Evolutionary conservation across 352 stramenopile genomes (phyloP).

Genomic region (Phytophthora podocarpi): DNA sequence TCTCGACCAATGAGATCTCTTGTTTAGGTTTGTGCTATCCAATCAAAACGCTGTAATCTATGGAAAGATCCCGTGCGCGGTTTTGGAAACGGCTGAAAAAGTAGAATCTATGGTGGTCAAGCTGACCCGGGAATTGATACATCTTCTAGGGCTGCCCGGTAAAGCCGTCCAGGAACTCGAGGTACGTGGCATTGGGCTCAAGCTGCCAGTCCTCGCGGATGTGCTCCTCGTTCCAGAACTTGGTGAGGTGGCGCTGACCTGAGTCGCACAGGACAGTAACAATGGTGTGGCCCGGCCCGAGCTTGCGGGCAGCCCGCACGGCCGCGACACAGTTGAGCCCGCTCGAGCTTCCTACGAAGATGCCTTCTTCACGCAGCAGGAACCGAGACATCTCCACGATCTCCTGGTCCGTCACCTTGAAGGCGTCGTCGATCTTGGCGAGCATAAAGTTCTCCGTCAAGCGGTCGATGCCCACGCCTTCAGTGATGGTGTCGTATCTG

Average conservation of each 20-base stretch:
- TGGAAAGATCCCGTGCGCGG: slow-evolving; percentile 32
- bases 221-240: slow-evolving; percentile 88
- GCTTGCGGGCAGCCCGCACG: slow-evolving; percentile 68
- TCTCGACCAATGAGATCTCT: slow-evolving; percentile 8
- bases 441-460: slow-evolving; percentile 96
- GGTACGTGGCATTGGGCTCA: slow-evolving; percentile 46
- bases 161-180: slow-evolving; percentile 79
- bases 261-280: slow-evolving; percentile 91
- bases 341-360: slow-evolving; percentile 94
- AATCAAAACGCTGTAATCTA: slow-evolving; percentile 30
- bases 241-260: slow-evolving; percentile 89
- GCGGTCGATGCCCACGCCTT: slow-evolving; percentile 98
- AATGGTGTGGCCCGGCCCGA: slow-evolving; percentile 82
- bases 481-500: slow-evolving; percentile 97
- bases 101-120: too few relatives aligned
- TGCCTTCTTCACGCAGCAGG: slow-evolving; percentile 94
- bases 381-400: slow-evolving; percentile 98
- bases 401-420: slow-evolving; percentile 94
- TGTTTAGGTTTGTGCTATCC: neutral
- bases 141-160: slow-evolving; percentile 61
- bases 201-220: slow-evolving; percentile 75
- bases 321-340: slow-evolving; percentile 88
- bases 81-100: too few relatives aligned
- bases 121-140: too few relatives aligned
- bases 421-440: slow-evolving; percentile 89